Percentiles rank a stretch among this genome's conserved stretches.
Evolutionary conservation across 306 rosid species (phyloP).

Genomic region (Lagenaria siceraria): DNA sequence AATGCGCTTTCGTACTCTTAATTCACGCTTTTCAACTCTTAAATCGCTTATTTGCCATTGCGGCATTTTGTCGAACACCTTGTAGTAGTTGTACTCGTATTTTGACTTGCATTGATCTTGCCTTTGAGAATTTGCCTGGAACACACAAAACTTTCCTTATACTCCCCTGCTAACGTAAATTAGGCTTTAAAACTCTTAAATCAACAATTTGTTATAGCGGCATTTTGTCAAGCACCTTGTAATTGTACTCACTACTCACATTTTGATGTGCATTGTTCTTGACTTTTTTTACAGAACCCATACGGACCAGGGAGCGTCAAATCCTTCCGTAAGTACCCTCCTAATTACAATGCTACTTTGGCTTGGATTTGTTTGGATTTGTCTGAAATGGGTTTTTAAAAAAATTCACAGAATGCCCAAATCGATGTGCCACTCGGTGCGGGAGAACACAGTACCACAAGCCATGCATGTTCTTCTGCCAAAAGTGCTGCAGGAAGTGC

Average conservation of each 20-base stretch:
- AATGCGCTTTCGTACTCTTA: background rate
- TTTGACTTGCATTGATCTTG: too few species aligned
- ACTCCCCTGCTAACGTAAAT: background rate
- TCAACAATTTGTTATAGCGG: background rate
- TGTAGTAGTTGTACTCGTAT: too few species aligned
- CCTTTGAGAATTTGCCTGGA: too few species aligned
- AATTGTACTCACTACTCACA: background rate
- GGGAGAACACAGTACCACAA: slow-evolving; percentile 65
- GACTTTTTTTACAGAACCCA: slow-evolving; percentile 24
- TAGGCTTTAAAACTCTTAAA: background rate
- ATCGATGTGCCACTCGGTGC: slow-evolving; percentile 62
- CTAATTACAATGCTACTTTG: background rate
- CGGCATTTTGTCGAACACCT: too few species aligned
- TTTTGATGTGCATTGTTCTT: background rate
- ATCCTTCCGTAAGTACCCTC: slow-evolving; percentile 52
- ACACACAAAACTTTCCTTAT: too few species aligned
- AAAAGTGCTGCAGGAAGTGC: slow-evolving; percentile 76
- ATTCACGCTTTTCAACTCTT: background rate
- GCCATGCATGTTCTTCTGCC: slow-evolving; percentile 82
- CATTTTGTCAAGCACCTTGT: background rate
- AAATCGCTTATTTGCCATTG: background rate
- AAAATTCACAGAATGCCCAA: slow-evolving; percentile 64
- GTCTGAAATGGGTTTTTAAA: background rate
- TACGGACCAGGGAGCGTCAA: slow-evolving; percentile 69
- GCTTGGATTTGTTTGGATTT: too few species aligned